Conservation (phyloP, 371 early-diverging fungal species). For the Ordospora colligata region DNA sequence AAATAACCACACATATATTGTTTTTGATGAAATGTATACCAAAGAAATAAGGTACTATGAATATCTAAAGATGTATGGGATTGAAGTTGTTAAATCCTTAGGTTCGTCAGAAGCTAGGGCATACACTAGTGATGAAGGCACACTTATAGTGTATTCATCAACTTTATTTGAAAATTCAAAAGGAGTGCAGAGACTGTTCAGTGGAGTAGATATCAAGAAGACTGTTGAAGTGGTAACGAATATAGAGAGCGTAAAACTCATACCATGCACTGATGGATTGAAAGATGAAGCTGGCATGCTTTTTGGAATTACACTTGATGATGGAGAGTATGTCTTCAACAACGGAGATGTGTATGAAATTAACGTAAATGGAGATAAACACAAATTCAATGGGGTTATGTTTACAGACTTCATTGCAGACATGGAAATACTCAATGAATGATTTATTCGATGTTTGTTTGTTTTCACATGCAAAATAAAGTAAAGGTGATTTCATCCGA, state of each 20-base stretch:
- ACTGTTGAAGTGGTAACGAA: constrained; percentile 18
- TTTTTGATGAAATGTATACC: constrained; percentile 38
- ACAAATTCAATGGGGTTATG: constrained; percentile 10
- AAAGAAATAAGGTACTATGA: constrained; percentile 33
- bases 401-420: constrained; percentile 7
- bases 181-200: constrained; percentile 8
- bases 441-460: not conserved
- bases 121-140: constrained; percentile 9
- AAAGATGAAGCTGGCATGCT: not conserved
- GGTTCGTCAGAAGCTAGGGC: constrained; percentile 23
- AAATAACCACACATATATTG: not conserved
- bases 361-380: not conserved
- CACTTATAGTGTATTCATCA: constrained; percentile 16
- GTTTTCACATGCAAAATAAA: constrained; percentile 5
- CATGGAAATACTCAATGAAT: not conserved
- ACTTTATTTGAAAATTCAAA: constrained; percentile 11
- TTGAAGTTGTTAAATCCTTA: constrained; percentile 11
- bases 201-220: constrained; percentile 25
- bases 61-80: constrained; percentile 15
- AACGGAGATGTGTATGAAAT: constrained; percentile 27
- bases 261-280: not conserved
- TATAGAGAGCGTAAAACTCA: constrained; percentile 4
- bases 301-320: constrained; percentile 16
- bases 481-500: constrained; percentile 41
- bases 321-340: constrained; percentile 44